These are phyloP conservation scores for Cornus florida DNA, from an alignment of 148 eudicot genomes.

Conservation along the genomic window DNA sequence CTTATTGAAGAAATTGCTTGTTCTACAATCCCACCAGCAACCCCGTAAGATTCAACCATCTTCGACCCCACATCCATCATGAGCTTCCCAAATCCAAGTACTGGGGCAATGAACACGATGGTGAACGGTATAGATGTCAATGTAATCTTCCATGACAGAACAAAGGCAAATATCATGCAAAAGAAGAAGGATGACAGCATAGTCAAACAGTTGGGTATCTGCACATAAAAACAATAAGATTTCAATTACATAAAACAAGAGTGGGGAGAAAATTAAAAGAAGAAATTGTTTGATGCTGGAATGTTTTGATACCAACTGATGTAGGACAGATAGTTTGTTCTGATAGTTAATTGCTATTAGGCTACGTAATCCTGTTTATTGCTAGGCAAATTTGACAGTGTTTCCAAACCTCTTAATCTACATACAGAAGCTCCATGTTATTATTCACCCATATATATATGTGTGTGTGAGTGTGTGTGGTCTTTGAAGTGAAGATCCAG, in stretches of 20 bases:
- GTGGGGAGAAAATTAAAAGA: too few species aligned
- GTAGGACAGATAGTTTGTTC: too few species aligned
- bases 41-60: slow-evolving; percentile 43
- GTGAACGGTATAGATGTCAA: slow-evolving; percentile 54
- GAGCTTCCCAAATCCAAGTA: slow-evolving; percentile 45
- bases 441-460: too few species aligned
- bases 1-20: slow-evolving; percentile 58
- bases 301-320: too few species aligned
- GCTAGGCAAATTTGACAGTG: too few species aligned
- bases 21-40: slow-evolving; percentile 52
- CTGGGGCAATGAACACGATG: slow-evolving; percentile 46
- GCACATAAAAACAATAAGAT: slow-evolving; percentile 6
- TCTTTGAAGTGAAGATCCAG: too few species aligned
- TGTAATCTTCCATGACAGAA: slow-evolving; percentile 50
- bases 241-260: not conserved
- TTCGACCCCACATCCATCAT: slow-evolving; percentile 47
- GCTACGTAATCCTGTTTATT: too few species aligned
- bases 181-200: slow-evolving; percentile 44
- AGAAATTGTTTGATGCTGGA: too few species aligned
- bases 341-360: too few species aligned
- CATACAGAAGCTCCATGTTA: too few species aligned
- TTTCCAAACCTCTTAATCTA: too few species aligned
- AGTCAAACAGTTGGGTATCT: slow-evolving; percentile 52
- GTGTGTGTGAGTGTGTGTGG: too few species aligned
- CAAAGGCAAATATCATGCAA: slow-evolving; percentile 44